phyloP scores from a whole-genome alignment of 768 basidiomycete species.

The Lyophyllum decastes region DNA sequence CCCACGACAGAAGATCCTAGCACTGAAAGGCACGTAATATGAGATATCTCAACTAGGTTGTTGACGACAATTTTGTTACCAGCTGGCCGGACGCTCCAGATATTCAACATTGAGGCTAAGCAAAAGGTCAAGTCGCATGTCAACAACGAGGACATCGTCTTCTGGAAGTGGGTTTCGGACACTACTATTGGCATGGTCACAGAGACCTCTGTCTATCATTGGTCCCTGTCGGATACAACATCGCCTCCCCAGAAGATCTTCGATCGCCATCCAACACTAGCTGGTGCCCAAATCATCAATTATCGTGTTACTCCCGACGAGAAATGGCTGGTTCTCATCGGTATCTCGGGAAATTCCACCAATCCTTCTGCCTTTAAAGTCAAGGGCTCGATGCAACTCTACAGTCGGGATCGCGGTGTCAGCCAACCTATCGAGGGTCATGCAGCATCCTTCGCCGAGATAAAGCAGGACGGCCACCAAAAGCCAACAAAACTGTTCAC shows the following conservation, averaged over 20 bases:
- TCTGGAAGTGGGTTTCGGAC: slow-evolving; percentile 98
- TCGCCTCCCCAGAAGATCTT: slow-evolving; percentile 91
- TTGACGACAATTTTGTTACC: slow-evolving; percentile 12
- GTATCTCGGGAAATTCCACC: slow-evolving; percentile 88
- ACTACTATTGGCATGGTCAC: slow-evolving; percentile 94
- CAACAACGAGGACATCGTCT: slow-evolving; percentile 92
- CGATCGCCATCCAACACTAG: slow-evolving; percentile 93
- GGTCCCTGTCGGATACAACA: slow-evolving; percentile 75
- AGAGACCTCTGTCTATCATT: slow-evolving; percentile 90
- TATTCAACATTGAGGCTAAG: slow-evolving; percentile 98
- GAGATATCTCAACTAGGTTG: slow-evolving; percentile 6
- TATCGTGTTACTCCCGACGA: slow-evolving; percentile 92
- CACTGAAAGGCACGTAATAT: slow-evolving; percentile 75
- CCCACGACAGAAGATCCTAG: slow-evolving; percentile 93
- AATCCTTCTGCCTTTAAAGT: slow-evolving; percentile 98
- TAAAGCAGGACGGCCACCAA: slow-evolving; percentile 89
- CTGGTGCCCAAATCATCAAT: slow-evolving; percentile 97
- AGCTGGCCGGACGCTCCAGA: slow-evolving; percentile 94
- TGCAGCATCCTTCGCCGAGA: slow-evolving; percentile 92
- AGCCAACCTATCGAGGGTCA: slow-evolving; percentile 99
- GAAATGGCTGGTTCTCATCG: slow-evolving; percentile 96
- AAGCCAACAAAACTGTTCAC: slow-evolving; percentile 88
- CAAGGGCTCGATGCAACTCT: slow-evolving; percentile 97
- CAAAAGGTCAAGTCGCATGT: slow-evolving; percentile 96
- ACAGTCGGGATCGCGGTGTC: slow-evolving; percentile 88